Base-by-base conservation (phyloP, 1,284 basidiomycete genomes). In the Microbotryum lychnidis-dioicae region DNA sequence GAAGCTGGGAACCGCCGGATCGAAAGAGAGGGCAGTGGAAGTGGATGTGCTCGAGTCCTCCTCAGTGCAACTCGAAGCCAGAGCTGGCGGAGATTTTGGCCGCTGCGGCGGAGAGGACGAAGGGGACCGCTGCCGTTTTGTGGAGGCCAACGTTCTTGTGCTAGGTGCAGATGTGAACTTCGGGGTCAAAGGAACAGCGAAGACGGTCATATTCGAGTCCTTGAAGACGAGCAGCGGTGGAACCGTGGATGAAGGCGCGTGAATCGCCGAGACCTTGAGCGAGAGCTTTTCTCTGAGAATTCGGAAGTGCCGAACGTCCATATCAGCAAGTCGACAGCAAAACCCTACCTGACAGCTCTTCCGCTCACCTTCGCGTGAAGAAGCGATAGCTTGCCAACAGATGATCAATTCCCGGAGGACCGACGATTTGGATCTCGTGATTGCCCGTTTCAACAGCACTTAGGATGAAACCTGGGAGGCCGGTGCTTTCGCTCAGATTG, bases 391-490 rank as follows among this genome's bases (percentile, higher is more conserved):
- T 62, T 10, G 70, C 65, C 5, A 71, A 45, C 4, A 64, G 56
- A 23, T 71, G 69, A 18, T 69, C 63, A 27, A 59, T 56, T n/a
- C 69, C 69, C 1, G 47, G 53, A 4, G 70, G 70, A 1, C 69
- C 70, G 5, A 58, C 52, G 1, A 71, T 45, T 27, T 67, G 50
- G 33, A 71, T 53, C 45, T 61, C 57, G 46, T 51, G 50, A 6
- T 62, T 60, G 9, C 67, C 69, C 6, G 64, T 62, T 56, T 70
- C 70, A n/a, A 66, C 64, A 6, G 63, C 62, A 10, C 57, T 64
- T 33, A 70, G 54, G 16, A 70, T 50, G 45, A 68, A 63, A 1
- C 70, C 69, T 2, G 65, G 62, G 23, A 71, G 37, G 0, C 70
- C 70, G 1, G 59, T 57, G 33, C 65, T 66, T 29, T 61, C 54